A percentile compares a stretch with the other conserved stretches of the same genome.
phyloP scores from a whole-genome alignment of 257 asterid genomes.

The Capsicum chinense region DNA sequence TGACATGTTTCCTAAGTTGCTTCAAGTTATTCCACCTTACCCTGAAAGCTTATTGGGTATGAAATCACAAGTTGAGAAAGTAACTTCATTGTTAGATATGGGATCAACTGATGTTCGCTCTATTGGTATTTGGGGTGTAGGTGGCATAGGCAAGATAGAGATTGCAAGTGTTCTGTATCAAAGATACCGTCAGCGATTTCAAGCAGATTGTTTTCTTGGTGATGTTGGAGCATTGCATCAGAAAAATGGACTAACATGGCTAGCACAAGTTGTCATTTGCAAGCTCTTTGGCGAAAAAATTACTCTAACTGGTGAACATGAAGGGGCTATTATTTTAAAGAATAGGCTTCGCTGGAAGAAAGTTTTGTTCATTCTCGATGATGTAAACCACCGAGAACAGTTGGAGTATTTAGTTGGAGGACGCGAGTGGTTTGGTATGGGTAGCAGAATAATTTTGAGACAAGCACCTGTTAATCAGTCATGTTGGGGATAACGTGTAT shows the following conservation, averaged over 20 bases:
- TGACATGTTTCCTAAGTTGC: not conserved
- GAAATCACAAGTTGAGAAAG: not conserved
- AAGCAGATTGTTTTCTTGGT: constrained; percentile 12
- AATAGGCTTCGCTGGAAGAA: not conserved
- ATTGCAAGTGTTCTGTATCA: constrained; percentile 1
- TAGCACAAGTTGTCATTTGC: not conserved
- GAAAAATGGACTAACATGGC: not conserved
- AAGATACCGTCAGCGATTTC: not conserved
- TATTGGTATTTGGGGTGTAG: constrained; percentile 28
- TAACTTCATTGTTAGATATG: not conserved
- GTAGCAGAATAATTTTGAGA: constrained; percentile 28
- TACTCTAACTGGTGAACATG: not conserved
- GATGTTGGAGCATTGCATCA: not conserved
- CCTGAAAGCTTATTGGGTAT: constrained; percentile 14
- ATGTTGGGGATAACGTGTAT: not conserved
- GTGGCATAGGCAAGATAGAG: constrained; percentile 29
- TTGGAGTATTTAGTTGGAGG: not conserved
- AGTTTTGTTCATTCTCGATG: constrained; percentile 24
- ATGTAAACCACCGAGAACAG: not conserved
- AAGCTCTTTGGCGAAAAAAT: not conserved
- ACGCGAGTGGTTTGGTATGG: not conserved
- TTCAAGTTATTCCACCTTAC: not conserved
- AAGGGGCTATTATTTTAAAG: not conserved
- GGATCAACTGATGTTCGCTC: constrained; percentile 19
- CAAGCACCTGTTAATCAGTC: not conserved